Percentiles rank a stretch among this genome's conserved stretches.
phyloP scores from a whole-genome alignment of 768 basidiomycete genomes.

The Russula foetens region DNA sequence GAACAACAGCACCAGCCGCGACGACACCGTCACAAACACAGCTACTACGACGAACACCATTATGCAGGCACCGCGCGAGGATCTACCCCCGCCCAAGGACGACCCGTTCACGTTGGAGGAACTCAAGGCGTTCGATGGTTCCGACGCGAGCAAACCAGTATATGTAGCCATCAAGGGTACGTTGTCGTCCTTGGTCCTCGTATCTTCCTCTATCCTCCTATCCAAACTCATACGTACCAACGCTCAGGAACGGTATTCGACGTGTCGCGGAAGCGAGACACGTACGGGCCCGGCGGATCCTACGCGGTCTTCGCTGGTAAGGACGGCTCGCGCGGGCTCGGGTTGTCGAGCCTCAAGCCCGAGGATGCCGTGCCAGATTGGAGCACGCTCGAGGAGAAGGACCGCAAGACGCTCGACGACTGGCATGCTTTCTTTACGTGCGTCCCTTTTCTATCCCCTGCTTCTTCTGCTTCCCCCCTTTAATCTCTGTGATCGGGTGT shows the following conservation, averaged over 20 bases:
- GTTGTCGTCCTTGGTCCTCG: not conserved
- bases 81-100: conserved; percentile 64
- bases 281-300: conserved; percentile 76
- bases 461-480: too few species aligned
- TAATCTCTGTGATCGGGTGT: not conserved
- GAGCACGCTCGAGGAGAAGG: conserved; percentile 59
- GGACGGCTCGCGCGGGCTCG: conserved; percentile 85
- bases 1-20: too few species aligned
- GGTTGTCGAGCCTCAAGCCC: conserved; percentile 77
- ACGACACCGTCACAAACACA: conserved; percentile 12
- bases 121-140: conserved; percentile 66
- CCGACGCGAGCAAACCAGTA: conserved; percentile 57
- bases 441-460: conserved; percentile 33
- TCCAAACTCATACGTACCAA: not conserved
- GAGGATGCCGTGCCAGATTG: conserved; percentile 89
- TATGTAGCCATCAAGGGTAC: conserved; percentile 90
- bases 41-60: conserved; percentile 38
- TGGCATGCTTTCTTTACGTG: conserved; percentile 87
- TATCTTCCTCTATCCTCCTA: not conserved
- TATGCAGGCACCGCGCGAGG: conserved; percentile 58
- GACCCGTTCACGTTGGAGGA: conserved; percentile 68
- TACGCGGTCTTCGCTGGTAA: conserved; percentile 90
- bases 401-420: conserved; percentile 75
- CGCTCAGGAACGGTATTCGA: conserved; percentile 81
- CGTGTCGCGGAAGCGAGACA: conserved; percentile 75